phyloP scores from a whole-genome alignment of 257 asterid genomes.

The Nicotiana knightiana region DNA sequence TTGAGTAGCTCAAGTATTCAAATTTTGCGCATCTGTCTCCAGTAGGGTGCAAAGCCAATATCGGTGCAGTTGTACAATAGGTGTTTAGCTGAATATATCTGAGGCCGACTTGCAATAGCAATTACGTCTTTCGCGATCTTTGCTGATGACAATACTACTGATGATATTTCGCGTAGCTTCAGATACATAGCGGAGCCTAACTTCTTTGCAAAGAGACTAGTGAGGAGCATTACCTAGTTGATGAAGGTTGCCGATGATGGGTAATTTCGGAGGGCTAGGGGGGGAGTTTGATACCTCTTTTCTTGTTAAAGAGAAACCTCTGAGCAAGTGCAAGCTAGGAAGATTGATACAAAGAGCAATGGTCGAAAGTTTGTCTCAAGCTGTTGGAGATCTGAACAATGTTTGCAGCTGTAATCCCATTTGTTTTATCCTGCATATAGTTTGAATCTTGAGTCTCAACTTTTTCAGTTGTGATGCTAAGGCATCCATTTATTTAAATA shows the following conservation, averaged over 20 bases:
- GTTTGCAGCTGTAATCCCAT: too few relatives aligned
- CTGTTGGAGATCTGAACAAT: background rate
- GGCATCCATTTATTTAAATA: too few relatives aligned
- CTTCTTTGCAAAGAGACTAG: slow-evolving; percentile 36
- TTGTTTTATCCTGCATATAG: too few relatives aligned
- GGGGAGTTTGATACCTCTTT: slow-evolving; percentile 18
- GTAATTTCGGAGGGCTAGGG: slow-evolving; percentile 47
- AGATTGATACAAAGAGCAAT: slow-evolving; percentile 11
- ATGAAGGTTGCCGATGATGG: slow-evolving; percentile 58
- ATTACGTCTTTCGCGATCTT: slow-evolving; percentile 42
- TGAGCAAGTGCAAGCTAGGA: slow-evolving; percentile 1
- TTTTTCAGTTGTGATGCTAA: too few relatives aligned
- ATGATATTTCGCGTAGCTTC: slow-evolving; percentile 49
- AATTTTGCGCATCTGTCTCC: slow-evolving; percentile 27
- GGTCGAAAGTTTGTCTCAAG: slow-evolving; percentile 2
- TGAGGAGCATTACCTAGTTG: slow-evolving; percentile 49
- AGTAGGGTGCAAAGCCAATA: slow-evolving; percentile 44
- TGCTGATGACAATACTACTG: slow-evolving; percentile 45
- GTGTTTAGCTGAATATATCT: slow-evolving; percentile 39
- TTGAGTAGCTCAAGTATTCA: slow-evolving; percentile 32
- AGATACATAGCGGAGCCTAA: slow-evolving; percentile 42
- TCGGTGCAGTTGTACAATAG: slow-evolving; percentile 48
- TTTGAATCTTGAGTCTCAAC: too few relatives aligned
- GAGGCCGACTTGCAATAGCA: slow-evolving; percentile 44
- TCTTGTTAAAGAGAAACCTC: background rate